Percentiles rank a stretch among this genome's conserved stretches.
Evolutionary conservation across 116 monocot genomes (phyloP).

Genomic region (Dioscorea cayenensis): DNA sequence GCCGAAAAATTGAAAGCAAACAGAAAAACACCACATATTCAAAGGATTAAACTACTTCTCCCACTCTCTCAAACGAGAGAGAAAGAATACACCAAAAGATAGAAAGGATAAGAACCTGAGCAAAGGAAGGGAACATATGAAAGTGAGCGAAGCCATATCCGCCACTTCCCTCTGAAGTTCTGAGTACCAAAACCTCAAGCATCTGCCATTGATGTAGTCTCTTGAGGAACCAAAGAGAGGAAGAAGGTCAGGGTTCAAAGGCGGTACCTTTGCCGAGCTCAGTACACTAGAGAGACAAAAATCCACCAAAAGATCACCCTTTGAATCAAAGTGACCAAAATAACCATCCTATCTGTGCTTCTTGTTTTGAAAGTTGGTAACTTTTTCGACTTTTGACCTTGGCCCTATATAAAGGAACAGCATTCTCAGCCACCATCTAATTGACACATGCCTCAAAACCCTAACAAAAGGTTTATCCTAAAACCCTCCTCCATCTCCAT

Average conservation of each 20-base stretch:
- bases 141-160: slow-evolving; percentile 22
- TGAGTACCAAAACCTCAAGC: neutral
- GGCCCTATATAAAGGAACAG: too few relatives aligned
- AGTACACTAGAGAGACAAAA: too few relatives aligned
- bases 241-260: neutral
- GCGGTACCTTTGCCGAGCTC: neutral
- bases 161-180: slow-evolving; percentile 1
- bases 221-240: too few relatives aligned
- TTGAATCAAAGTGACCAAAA: too few relatives aligned
- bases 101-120: slow-evolving; percentile 15
- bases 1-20: neutral
- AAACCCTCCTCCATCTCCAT: too few relatives aligned
- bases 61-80: neutral
- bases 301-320: too few relatives aligned
- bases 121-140: slow-evolving; percentile 16
- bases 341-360: too few relatives aligned
- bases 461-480: too few relatives aligned
- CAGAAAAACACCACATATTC: neutral
- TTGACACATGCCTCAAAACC: too few relatives aligned
- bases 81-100: neutral
- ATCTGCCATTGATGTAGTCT: slow-evolving; percentile 12
- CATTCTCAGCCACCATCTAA: too few relatives aligned
- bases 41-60: neutral
- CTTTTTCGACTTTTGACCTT: too few relatives aligned
- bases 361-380: too few relatives aligned